phyloP scores from a whole-genome alignment of 2,329 filamentous ascomycete genomes.

The Calonectria hawksworthii region DNA sequence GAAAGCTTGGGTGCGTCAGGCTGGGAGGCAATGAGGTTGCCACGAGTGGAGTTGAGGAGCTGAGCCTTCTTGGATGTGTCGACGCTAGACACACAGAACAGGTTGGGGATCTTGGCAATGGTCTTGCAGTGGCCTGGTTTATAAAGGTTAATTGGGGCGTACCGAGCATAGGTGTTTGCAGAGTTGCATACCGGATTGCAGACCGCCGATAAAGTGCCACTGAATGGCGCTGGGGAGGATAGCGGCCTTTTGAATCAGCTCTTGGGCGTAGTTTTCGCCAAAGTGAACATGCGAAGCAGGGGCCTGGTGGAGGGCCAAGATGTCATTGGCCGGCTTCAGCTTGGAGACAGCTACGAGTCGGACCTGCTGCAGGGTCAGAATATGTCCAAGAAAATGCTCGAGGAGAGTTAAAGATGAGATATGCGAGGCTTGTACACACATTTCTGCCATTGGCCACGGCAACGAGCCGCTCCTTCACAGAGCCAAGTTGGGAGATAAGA shows the following conservation, averaged over 20 bases:
- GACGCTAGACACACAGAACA: constrained; percentile 93
- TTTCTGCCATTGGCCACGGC: constrained; percentile 66
- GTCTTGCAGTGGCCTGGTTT: constrained; percentile 85
- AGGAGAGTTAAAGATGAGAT: not conserved
- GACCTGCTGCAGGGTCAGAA: constrained; percentile 63
- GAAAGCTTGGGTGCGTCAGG: constrained; percentile 65
- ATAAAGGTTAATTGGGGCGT: constrained; percentile 18
- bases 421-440: constrained; percentile 56
- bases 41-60: constrained; percentile 82
- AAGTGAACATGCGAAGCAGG: constrained; percentile 80
- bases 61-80: constrained; percentile 90
- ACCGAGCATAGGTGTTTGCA: not conserved
- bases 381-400: constrained; percentile 28
- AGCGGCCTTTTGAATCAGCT: constrained; percentile 87
- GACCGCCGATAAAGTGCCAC: constrained; percentile 97
- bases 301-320: constrained; percentile 82
- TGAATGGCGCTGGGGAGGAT: constrained; percentile 81
- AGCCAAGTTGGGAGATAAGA: constrained; percentile 73
- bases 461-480: constrained; percentile 71
- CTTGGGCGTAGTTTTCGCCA: constrained; percentile 96
- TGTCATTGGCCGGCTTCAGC: constrained; percentile 92
- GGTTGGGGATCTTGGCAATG: constrained; percentile 87
- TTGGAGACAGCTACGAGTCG: constrained; percentile 96
- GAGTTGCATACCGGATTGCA: constrained; percentile 77
- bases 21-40: constrained; percentile 62